These are phyloP conservation scores for Sphaerulina musiva DNA, from an alignment of 2,329 filamentous ascomycete genomes.

Conservation along the genomic window DNA sequence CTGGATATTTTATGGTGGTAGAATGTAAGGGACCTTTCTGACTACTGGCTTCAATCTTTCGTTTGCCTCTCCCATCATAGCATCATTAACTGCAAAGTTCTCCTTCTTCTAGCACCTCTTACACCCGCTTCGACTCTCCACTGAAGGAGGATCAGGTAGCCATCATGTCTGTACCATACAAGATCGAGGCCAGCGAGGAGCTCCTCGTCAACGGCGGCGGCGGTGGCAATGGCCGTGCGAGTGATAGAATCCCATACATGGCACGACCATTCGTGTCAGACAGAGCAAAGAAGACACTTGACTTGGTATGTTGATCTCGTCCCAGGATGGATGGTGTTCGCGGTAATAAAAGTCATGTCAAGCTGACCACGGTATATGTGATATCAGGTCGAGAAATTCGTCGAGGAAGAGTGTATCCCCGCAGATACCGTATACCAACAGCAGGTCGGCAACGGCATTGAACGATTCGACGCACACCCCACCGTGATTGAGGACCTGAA, in stretches of 20 bases:
- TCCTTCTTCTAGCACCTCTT: neutral
- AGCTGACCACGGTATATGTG: conserved; percentile 5
- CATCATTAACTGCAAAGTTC: neutral
- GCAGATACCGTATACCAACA: conserved; percentile 75
- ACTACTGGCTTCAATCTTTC: neutral
- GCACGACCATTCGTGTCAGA: conserved; percentile 67
- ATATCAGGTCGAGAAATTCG: conserved; percentile 69
- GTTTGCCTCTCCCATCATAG: conserved; percentile 1
- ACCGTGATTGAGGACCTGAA: conserved; percentile 83
- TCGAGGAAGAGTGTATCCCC: conserved; percentile 77
- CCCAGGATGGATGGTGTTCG: neutral
- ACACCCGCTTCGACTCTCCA: neutral
- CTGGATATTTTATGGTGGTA: neutral
- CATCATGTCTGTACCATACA: conserved; percentile 35
- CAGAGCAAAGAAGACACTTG: conserved; percentile 73
- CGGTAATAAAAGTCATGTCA: neutral
- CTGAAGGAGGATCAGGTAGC: neutral
- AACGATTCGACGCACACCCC: conserved; percentile 76
- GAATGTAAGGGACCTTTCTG: conserved; percentile 3
- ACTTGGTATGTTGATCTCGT: conserved; percentile 49
- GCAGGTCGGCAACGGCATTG: conserved; percentile 64
- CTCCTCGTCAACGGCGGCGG: conserved; percentile 25
- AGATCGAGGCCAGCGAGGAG: conserved; percentile 33
- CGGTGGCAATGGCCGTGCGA: conserved; percentile 38
- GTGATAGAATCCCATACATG: conserved; percentile 53